Evolutionary conservation across 129 eudicot genomes (phyloP), one percentile per base, ranked within the genome.

Genomic region (Tagetes erecta): DNA sequence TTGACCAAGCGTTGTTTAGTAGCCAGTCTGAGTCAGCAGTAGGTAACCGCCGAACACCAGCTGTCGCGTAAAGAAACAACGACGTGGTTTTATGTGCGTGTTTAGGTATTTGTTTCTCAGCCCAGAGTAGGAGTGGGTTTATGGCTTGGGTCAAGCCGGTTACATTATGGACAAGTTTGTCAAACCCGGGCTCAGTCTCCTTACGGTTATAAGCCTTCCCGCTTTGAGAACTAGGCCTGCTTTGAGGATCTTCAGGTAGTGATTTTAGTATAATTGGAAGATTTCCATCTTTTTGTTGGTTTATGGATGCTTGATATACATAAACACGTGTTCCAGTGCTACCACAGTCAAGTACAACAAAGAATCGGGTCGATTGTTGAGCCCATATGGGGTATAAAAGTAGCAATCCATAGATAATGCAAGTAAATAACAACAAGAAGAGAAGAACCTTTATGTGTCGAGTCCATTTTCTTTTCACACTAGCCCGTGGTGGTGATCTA

Each of bases 271-370:
- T 64, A 66, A 91, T 78, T n/a, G 99, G 97, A 40, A 95, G 90
- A 73, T 76, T 84, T 12, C 78, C 76, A 38, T 86, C 81, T 74
- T 84, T 88, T n/a, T 88, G 79, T 80, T 81, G 80, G 62, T 86
- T 87, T 8, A 69, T 37, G 3, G 88, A 83, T 57, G 99, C 97
- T 80, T 82, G 81, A 67, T 91, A 95, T 30, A 95, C 85, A 82
- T 83, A 95, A 39, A 91, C 93, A 56, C 99, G 96, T 60, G 99
- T 88, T 30, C 99, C 99, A 1, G 99, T 95, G 81, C 99, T 95
- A 72, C 99, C 99, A 80, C 96, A 88, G 81, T 95, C 99, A 36
- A 95, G 93, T 38, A 95, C 90, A 49, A 95, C 94, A 74, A 88
- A 95, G 84, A 52, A 95, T 70, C 78, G 87, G 55, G 99, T 64